Conservation (phyloP, 2,329 filamentous ascomycete species). For the Hypocrella siamensis region DNA sequence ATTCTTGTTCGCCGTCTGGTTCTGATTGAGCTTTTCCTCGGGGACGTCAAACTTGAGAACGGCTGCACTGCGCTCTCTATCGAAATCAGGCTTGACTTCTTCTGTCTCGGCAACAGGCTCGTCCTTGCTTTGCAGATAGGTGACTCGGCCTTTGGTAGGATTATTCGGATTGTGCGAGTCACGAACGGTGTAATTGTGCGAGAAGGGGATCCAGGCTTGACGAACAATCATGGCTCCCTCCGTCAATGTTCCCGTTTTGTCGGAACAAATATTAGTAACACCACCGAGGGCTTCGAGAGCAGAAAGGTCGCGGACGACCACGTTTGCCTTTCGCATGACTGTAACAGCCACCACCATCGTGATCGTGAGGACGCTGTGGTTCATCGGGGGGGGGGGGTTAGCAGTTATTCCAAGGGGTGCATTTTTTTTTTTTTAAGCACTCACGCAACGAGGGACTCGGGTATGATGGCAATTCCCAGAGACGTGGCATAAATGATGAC, state of each 20-base stretch:
- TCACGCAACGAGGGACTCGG: conserved; percentile 47
- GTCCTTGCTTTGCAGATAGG: conserved; percentile 23
- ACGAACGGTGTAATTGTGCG: conserved; percentile 41
- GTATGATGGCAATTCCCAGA: conserved; percentile 46
- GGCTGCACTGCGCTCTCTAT: conserved; percentile 42
- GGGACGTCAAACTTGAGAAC: conserved; percentile 49
- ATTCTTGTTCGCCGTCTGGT: conserved; percentile 11
- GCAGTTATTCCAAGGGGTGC: neutral
- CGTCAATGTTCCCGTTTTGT: conserved; percentile 57
- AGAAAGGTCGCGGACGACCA: conserved; percentile 49
- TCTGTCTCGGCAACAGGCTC: conserved; percentile 16
- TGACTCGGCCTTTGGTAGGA: conserved; percentile 41
- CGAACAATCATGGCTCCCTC: conserved; percentile 56
- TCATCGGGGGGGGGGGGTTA: conserved; percentile 5
- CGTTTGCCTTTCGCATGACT: conserved; percentile 47
- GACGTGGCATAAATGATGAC: conserved; percentile 43
- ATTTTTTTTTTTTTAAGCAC: conserved; percentile 7
- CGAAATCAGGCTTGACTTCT: conserved; percentile 35
- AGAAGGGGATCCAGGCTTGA: conserved; percentile 47
- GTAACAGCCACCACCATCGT: conserved; percentile 53
- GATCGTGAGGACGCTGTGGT: conserved; percentile 43
- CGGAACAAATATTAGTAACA: conserved; percentile 58
- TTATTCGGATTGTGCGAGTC: conserved; percentile 45
- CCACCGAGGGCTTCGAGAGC: conserved; percentile 55
- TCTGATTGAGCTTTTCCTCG: conserved; percentile 31